Base-by-base conservation (phyloP, 257 asterid species). In the Haberlea rhodopensis region DNA sequence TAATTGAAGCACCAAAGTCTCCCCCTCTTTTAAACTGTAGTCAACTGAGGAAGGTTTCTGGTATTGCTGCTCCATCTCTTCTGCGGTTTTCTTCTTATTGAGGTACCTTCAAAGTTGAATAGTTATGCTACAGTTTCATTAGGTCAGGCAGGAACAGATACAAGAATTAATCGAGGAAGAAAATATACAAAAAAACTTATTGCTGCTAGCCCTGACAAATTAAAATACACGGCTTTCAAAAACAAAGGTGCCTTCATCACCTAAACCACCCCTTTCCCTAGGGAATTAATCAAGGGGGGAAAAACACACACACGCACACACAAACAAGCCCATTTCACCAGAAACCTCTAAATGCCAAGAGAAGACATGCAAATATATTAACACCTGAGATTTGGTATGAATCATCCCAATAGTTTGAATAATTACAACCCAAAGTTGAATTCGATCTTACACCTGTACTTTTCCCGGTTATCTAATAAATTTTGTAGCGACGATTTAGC, bases 11-110 rank as follows among this genome's bases (percentile, higher is more conserved):
- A 85, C 89, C 45, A 94, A 68, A 55, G 97, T 90, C 73, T 90
- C 96, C 72, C 99, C 99, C 23, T 94, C 99, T 82, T 94, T 94
- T 55, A 94, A 74, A 73, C 97, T 94, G 73, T 94, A 94, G 78
- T 94, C 99, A 63, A 81, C 82, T 53, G 96, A 86, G 51, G 92
- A 83, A 60, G 84, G 79, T 10, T 84, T 78, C 80, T 86, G 96
- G 88, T 72, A 78, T 66, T 87, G 95, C 60, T 90, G 92, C 78
- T 94, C 99, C 99, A 94, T 94, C 75, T 94, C 99, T 79, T 90
- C 96, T 26, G 99, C 99, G 40, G 91, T 77, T 81, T 84, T 94
- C 84, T 90, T 90, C 82, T 94, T 94, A 59, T 90, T 85, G 66
- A 90, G 85, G 72, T 94, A 94, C 94, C 99, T 94, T 61, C 31